A percentile compares a stretch with the other conserved stretches of the same genome.
Conservation (phyloP, 1,284 basidiomycete species). For the Leccinum griseonigrum region DNA sequence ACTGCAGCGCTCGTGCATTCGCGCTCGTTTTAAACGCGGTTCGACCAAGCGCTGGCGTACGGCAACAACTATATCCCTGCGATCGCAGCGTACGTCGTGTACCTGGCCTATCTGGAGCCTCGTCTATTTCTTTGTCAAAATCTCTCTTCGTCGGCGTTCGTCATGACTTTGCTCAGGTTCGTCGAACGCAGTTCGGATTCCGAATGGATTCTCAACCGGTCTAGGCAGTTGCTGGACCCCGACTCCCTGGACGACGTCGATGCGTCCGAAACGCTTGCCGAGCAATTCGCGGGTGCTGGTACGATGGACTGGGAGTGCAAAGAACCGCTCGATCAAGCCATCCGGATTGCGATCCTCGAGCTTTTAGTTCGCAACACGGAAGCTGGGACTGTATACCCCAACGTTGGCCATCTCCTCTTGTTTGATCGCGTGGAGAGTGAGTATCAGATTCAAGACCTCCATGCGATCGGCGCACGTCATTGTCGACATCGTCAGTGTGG, state of each 20-base stretch:
- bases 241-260: constrained; percentile 62
- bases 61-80: neutral
- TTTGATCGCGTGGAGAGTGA: constrained; percentile 28
- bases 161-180: constrained; percentile 74
- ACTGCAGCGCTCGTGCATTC: constrained; percentile 53
- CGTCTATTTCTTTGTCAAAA: constrained; percentile 77
- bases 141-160: constrained; percentile 63
- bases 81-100: constrained; percentile 53
- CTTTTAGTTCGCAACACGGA: constrained; percentile 81
- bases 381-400: constrained; percentile 68
- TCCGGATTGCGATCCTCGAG: constrained; percentile 80
- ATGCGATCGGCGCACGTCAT: constrained; percentile 81
- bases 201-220: constrained; percentile 81
- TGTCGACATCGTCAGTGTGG: constrained; percentile 71
- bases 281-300: constrained; percentile 67
- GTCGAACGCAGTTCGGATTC: constrained; percentile 85
- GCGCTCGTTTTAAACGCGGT: constrained; percentile 64
- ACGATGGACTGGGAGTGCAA: constrained; percentile 53
- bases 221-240: constrained; percentile 63
- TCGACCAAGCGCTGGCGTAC: constrained; percentile 84
- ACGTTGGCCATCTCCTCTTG: constrained; percentile 31
- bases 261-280: constrained; percentile 54
- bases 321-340: constrained; percentile 62
- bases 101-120: constrained; percentile 69
- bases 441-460: constrained; percentile 70